Evolutionary conservation across 768 basidiomycete genomes (phyloP), one percentile per base, ranked within the genome.

Genomic region (Tulasnella sp.): DNA sequence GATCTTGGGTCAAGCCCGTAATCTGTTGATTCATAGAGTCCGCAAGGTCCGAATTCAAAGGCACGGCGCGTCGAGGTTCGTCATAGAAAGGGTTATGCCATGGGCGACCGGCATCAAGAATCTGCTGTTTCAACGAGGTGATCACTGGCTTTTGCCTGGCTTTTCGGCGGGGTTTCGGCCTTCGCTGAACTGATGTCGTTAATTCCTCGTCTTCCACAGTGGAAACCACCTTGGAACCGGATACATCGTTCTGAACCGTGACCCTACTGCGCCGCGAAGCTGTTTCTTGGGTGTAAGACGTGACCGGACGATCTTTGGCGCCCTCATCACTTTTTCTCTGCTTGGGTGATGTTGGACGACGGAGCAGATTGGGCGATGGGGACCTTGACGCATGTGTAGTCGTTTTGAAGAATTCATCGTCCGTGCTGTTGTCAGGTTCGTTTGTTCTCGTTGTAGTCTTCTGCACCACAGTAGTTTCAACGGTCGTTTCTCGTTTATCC

Each of bases 1-100:
- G 70, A 29, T 78, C 70, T n/a, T 42, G n/a, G 23, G 44, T 16
- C 15, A 69, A 74, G 20, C 37, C 70, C 1, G 37, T 1, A 6
- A 71, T 61, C 16, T 26, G 35, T n/a, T 44, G 46, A n/a, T 78
- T 75, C 70, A 80, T 74, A 67, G 57, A 46, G 77, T 80, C 79
- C n/a, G 46, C 42, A 67, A 80, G 69, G n/a, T 26, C 39, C n/a
- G 46, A 69, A 40, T 78, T 51, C 40, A 78, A 51, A 20, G 70
- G 77, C 42, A 72, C 72, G 23, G 77, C 77, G 13, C 10, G 20
- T n/a, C 35, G 76, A 2, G 39, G 35, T 37, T 70, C 44, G 37
- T 72, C 70, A 46, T 70, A 29, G 70, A 39, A 73, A 0, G 77
- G 77, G 32, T 77, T 77, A 20, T 20, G 44, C 77, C 77, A 77